A percentile compares a stretch with the other conserved stretches of the same genome.
Conservation (phyloP, 225 moss, liverwort and hornwort species). For the Pleurozium schreberi region DNA sequence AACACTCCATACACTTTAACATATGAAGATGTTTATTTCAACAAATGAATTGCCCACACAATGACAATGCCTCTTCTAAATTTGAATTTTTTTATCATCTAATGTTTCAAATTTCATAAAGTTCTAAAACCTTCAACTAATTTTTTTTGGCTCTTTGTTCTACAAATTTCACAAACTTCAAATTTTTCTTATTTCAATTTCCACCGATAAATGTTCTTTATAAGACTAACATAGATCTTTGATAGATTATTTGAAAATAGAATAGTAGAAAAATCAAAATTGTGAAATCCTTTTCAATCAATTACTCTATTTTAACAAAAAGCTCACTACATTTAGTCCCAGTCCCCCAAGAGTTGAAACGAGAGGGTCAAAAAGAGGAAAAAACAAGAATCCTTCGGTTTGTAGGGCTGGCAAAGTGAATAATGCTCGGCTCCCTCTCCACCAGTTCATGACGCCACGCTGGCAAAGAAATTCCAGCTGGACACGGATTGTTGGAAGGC, state of each 20-base stretch:
- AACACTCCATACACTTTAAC: neutral
- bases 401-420: neutral
- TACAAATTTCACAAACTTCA: neutral
- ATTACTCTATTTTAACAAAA: neutral
- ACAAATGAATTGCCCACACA: rapidly evolving
- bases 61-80: too few relatives aligned
- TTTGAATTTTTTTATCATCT: neutral
- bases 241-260: too few relatives aligned
- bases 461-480: neutral
- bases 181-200: neutral
- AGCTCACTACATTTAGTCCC: too few relatives aligned
- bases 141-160: too few relatives aligned
- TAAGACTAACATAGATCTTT: too few relatives aligned
- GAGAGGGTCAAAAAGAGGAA: neutral
- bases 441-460: neutral
- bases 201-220: too few relatives aligned
- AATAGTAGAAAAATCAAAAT: too few relatives aligned
- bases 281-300: neutral
- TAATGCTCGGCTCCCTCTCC: neutral
- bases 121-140: neutral
- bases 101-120: neutral
- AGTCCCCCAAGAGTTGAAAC: neutral
- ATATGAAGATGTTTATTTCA: neutral
- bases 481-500: neutral
- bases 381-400: neutral